A percentile compares a stretch with the other conserved stretches of the same genome.
phyloP scores from a whole-genome alignment of 208 protist genomes.

The Leishmania turanica region DNA sequence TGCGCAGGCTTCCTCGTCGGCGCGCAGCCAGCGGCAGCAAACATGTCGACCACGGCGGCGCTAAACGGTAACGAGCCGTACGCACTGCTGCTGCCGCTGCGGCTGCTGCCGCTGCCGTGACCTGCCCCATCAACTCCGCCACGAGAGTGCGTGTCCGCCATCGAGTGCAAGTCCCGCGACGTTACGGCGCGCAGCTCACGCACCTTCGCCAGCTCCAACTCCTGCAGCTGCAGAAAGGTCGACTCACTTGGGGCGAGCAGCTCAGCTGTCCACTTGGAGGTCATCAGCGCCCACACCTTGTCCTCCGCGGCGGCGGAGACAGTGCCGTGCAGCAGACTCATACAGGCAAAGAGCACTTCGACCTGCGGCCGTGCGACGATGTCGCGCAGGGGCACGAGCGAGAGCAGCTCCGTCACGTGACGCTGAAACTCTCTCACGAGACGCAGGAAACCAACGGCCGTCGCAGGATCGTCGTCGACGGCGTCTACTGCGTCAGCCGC shows the following conservation, averaged over 20 bases:
- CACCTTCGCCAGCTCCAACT: slow-evolving; percentile 43
- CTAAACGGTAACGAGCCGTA: neutral
- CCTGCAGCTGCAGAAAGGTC: slow-evolving; percentile 39
- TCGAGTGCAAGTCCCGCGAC: neutral
- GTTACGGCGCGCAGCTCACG: slow-evolving; percentile 23
- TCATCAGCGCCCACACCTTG: slow-evolving; percentile 49
- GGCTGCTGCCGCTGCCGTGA: neutral
- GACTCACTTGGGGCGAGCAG: slow-evolving; percentile 36
- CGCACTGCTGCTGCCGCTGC: neutral
- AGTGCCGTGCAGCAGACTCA: slow-evolving; percentile 27
- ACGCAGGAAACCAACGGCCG: slow-evolving; percentile 14
- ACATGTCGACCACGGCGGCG: slow-evolving; percentile 11
- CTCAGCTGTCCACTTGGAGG: slow-evolving; percentile 47
- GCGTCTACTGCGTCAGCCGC: neutral
- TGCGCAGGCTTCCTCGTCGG: neutral
- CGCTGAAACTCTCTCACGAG: slow-evolving; percentile 17
- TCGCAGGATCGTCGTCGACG: slow-evolving; percentile 13
- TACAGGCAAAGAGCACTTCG: slow-evolving; percentile 37
- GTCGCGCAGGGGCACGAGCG: slow-evolving; percentile 40
- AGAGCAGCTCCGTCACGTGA: slow-evolving; percentile 35
- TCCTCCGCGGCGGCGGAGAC: slow-evolving; percentile 24
- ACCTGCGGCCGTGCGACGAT: slow-evolving; percentile 35
- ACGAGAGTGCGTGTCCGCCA: neutral
- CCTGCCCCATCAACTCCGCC: neutral
- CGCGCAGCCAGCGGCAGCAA: slow-evolving; percentile 4